Base-by-base conservation (phyloP, 208 protist genomes). In the Acanthamoeba castellanii region DNA sequence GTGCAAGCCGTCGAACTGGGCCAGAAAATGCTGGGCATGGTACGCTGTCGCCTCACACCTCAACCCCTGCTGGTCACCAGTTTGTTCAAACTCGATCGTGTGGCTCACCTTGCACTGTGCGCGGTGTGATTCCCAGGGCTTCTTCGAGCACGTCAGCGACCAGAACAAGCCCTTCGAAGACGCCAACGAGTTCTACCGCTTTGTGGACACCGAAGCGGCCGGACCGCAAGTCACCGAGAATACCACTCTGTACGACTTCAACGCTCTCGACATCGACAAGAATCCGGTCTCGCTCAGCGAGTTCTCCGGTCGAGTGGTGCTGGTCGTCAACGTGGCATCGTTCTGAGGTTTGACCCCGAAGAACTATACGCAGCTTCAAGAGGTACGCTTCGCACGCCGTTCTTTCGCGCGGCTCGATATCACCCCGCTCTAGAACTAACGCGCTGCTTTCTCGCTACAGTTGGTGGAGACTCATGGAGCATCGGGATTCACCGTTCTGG, bases 261-360 rank as follows among this genome's bases (percentile, higher is more conserved):
- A 42, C 37, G 85, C 42, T 47, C 61, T 92, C 18, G 85, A 92
- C 59, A 92, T 92, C 37, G 85, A 92, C 27, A 66, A 72, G 57
- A 66, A 92, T 27, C 85, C 85, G 37, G 85, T 94, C 30, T 82
- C 68, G 25, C 64, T 94, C 14, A 52, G n/a, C 37, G 34, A 55
- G 18, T 94, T 52, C 72, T 32, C 89, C 45, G 91, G 52, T 45
- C 50, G 11, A 70, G 72, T 87, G 6, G 16, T 94, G 27, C 59
- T 95, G 47, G 72, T 95, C 8, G 64, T 87, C 34, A 95, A 95
- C 85, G 94, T 93, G 47, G 94, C 94, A 20, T 95, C 94, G 7
- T 72, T 81, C 34, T 95, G 94, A 92, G 94, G 94, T 32, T n/a
- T 72, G 57, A 92, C 85, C 85, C 27, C 27, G 25, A 74, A 52